Base-by-base conservation (phyloP, 805 yeast genomes). In the Kodamaea kakaduensis region DNA sequence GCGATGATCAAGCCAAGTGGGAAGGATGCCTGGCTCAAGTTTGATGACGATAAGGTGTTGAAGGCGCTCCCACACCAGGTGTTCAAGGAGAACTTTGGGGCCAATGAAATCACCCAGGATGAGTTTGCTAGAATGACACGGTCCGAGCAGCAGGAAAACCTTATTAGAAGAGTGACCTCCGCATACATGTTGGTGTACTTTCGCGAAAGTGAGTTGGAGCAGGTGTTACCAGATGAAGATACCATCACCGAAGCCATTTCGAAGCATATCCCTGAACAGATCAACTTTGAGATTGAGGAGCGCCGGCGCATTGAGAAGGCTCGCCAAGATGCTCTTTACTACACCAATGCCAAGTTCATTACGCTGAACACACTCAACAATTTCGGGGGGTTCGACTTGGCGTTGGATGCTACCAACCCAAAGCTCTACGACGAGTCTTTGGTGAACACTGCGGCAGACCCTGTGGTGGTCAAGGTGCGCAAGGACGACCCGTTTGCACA, bases 181-280 rank as follows among this genome's bases (percentile, higher is more conserved):
- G 98, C 98, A 2, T 93, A 93, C 54, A 93, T 93, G 98, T 74
- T 93, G 60, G 97, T 93, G 2, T 93, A 93, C 54, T 74, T 89
- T 43, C 73, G 95, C 36, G 78, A 84, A 51, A 62, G 73, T 2
- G 73, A 73, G 25, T 58, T 77, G 24, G 69, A 66, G 2, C 71
- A 69, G 9, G 68, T 90, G 10, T 67, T 93, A 40, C 78, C 77
- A 9, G 78, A 75, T 0, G 77, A 74, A 14, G 71, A 59, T 3
- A 72, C 77, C 5, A 47, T 56, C 9, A 40, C 51, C 23, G 38
- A 42, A 1, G 37, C 48, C 2, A 56, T 64, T 27, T 97, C 97
- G 2, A 46, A 54, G 1, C 84, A 84, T 50, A 77, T 93, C 16
- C 75, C 84, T 0, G 61, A 68, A 13, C 80, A 79, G 42, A 73